A percentile compares a stretch with the other conserved stretches of the same genome.
These are phyloP conservation scores for Vaccinium myrtillus DNA, from an alignment of 148 eudicot genomes.

Conservation along the genomic window DNA sequence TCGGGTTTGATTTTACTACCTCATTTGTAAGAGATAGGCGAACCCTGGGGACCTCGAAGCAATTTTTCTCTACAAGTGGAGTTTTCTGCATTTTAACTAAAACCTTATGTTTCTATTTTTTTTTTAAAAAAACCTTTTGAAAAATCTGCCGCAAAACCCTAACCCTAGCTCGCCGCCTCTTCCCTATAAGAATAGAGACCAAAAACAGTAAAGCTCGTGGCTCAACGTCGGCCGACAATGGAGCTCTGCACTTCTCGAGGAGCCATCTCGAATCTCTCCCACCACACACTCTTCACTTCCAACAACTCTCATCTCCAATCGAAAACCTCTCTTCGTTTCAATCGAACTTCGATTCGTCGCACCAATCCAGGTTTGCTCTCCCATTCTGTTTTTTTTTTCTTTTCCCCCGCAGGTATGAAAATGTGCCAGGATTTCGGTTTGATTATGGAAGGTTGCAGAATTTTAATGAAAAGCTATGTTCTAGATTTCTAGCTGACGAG, in stretches of 20 bases:
- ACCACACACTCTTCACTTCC: neutral
- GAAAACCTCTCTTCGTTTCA: constrained; percentile 8
- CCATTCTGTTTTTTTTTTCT: neutral
- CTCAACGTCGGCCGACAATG: constrained; percentile 4
- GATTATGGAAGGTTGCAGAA: neutral
- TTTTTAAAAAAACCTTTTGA: too few relatives aligned
- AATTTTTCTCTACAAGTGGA: too few relatives aligned
- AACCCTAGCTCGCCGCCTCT: neutral
- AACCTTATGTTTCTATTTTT: too few relatives aligned
- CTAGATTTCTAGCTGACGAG: neutral
- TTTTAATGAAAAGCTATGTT: neutral
- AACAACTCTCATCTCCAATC: constrained; percentile 2
- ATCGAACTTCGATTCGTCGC: neutral
- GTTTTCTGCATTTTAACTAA: too few relatives aligned
- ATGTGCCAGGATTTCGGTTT: neutral
- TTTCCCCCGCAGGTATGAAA: neutral
- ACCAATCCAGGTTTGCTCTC: constrained; percentile 18
- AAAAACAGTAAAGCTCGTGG: neutral
- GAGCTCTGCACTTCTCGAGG: constrained; percentile 22
- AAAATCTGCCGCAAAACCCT: neutral
- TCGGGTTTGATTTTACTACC: too few relatives aligned
- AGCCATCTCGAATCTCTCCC: constrained; percentile 15
- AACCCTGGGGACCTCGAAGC: too few relatives aligned
- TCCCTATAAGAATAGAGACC: neutral
- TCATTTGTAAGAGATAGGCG: too few relatives aligned